Conservation (phyloP, 495 filamentous ascomycete species). For the Astrocystis sublimbata region DNA sequence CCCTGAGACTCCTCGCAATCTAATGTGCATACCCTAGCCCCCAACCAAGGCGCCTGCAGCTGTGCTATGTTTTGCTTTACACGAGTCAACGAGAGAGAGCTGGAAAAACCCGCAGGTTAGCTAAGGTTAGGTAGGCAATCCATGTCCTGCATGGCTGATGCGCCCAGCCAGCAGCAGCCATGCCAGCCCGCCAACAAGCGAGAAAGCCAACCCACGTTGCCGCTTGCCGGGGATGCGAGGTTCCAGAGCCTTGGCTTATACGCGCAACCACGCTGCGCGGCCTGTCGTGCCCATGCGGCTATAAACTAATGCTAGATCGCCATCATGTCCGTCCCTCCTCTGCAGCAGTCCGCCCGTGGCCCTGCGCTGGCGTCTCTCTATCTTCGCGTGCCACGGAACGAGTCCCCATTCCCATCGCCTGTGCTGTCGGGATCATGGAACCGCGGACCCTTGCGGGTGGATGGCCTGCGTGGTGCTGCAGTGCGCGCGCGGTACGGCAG, state of each 20-base stretch:
- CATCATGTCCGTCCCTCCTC: not conserved
- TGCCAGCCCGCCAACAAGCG: too few species aligned
- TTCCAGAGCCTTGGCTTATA: slow-evolving; percentile 16
- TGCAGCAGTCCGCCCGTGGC: too few species aligned
- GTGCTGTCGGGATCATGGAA: not conserved
- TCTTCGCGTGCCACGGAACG: not conserved
- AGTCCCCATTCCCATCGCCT: too few species aligned
- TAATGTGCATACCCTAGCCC: not conserved
- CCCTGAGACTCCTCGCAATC: not conserved
- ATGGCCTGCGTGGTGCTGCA: not conserved
- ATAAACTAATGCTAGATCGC: not conserved
- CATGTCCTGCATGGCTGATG: slow-evolving; percentile 2
- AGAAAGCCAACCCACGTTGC: slow-evolving; percentile 5
- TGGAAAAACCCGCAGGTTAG: not conserved
- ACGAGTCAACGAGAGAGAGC: not conserved
- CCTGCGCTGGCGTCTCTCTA: too few species aligned
- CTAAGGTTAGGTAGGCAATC: slow-evolving; percentile 5
- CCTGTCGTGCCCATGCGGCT: slow-evolving; percentile 8
- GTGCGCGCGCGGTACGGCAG: too few species aligned
- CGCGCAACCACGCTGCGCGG: slow-evolving; percentile 10
- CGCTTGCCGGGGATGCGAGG: not conserved
- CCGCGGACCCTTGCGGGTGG: not conserved
- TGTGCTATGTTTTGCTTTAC: too few species aligned
- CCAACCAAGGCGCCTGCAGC: not conserved
- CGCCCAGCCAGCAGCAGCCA: too few species aligned